Base-by-base conservation (phyloP, 192 early-diverging fungal genomes). In the Coemansia sp. region DNA sequence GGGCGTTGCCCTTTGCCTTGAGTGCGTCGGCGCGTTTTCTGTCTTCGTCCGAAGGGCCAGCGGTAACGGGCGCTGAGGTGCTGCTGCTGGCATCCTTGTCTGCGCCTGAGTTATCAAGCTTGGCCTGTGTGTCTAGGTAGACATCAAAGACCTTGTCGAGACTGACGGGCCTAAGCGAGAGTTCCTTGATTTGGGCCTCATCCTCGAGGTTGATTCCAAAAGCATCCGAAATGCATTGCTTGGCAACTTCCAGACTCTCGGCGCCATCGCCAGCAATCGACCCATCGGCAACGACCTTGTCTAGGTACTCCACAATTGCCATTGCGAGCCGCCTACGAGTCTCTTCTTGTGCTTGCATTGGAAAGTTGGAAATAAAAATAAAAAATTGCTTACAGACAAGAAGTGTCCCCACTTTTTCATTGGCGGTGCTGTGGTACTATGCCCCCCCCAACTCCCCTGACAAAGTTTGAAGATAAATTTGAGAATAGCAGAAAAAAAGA, bases 161-260 rank as follows among this genome's bases (percentile, higher is more conserved):
- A 35, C 82, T 89, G 39, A 88, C 85, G 33, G 96, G 93, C 79
- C 95, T 95, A 67, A 95, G 96, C 60, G 87, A 88, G 60, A 92
- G 92, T 40, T 80, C 63, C 39, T 78, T 71, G 55, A 84, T 71
- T 63, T 92, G 89, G 6, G 71, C 81, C 16, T 82, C 77, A 74
- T 97, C 93, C 33, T 83, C 78, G 34, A 85, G 43, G 65, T 95
- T 88, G 45, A 99, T 87, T 26, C 88, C 93, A 82, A 99, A 99
- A 20, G 95, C 92, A 63, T 97, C 95, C 50, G 89, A 86, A 50
- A 99, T 94, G 85, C 94, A 95, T 71, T 95, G 93, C 76, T 95
- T 92, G 69, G 94, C 94, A 31, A 93, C 90, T 88, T 81, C 78
- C 59, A 81, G 67, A 62, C 78, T 81, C 34, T 81, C 78, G 35